Base-by-base conservation (phyloP, 164 flowering plant species). In the Macadamia tetraphylla region DNA sequence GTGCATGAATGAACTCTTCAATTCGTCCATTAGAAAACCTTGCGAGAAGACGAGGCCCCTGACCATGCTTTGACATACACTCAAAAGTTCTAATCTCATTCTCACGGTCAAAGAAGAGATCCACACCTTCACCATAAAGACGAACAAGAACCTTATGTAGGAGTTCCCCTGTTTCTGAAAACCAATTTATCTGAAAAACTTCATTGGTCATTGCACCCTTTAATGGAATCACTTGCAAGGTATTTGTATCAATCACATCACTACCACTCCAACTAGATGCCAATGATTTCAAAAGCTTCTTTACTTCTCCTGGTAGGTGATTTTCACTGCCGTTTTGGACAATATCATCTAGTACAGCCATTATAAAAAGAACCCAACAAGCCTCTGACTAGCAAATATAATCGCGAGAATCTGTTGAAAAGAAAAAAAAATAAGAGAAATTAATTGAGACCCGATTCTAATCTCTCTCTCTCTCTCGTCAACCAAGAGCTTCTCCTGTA, bases 1-100 rank as follows among this genome's bases (percentile, higher is more conserved):
- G n/a, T 53, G 57, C 57, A 53, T 53, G 57, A 53, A 53, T 53
- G 57, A 53, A 53, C 57, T 53, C 57, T 6, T 53, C 57, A 53
- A 53, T 53, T 17, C 57, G 57, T 11, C 57, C 57, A 53, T 13
- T 53, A 1, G 57, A 17, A 14, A 53, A 53, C n/a, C 57, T 14
- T 3, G 17, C 57, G 4, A 53, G 57, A 53, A 53, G 57, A 53
- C 57, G 57, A 53, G 57, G 57, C 57, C 57, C 57, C 57, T 53
- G 57, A 4, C 57, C 57, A 53, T 53, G 57, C 57, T 53, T 53
- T 14, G 57, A 53, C 57, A 53, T 53, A n/a, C 57, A 53, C 57
- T 53, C 57, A 53, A 53, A 53, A 4, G 57, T 53, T 53, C 17
- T 1, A n/a, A 53, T 53, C 6, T 53, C 57, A 53, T 14, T 17